Evolutionary conservation across 2,329 filamentous ascomycete genomes (phyloP), one percentile per base, ranked within the genome.

Genomic region (Blastomyces gilchristii): DNA sequence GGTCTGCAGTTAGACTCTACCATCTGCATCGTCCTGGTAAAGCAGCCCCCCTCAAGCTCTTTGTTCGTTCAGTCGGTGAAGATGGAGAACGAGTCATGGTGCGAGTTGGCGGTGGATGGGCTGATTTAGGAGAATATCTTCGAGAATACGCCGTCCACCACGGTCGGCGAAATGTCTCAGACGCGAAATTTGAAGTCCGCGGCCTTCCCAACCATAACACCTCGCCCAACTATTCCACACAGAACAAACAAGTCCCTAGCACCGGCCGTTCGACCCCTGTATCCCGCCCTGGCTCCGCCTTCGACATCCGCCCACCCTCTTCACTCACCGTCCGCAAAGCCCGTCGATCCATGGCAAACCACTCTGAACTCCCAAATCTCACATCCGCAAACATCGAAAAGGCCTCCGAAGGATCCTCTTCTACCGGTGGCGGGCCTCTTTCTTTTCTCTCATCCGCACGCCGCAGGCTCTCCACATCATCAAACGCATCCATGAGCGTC

Each of bases 61-160:
- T 95, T 71, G 92, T 99, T 61, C 88, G 94, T 18, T 87, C 91
- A 1, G 92, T 99, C 2, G 94, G 94, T 59, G 91, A 96, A 73
- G 83, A 86, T 63, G 90, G 90, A 18, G 91, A 97, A 75, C 86
- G 94, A 60, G 91, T 97, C 65, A 97, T 99, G 94, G 94, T 99
- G 8, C 89, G 94, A 45, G 93, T 99, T 14, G 94, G 94, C 14
- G 94, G 94, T 64, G 94, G 94, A n/a, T 99, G 94, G 94, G 91
- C 92, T 16, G 94, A 99, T 74, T 80, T 99, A 25, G 93, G 89
- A 47, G 94, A 97, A 74, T 99, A 97, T 71, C 81, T 99, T 52
- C 88, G 91, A 69, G 91, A 96, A 74, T 99, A 97, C 70, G 92
- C 91, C 8, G 86, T 87, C 64, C 94, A 99, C 72, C 94, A 99